These are phyloP conservation scores for Pythium oligandrum DNA, from an alignment of 352 stramenopile genomes.

Conservation along the genomic window DNA sequence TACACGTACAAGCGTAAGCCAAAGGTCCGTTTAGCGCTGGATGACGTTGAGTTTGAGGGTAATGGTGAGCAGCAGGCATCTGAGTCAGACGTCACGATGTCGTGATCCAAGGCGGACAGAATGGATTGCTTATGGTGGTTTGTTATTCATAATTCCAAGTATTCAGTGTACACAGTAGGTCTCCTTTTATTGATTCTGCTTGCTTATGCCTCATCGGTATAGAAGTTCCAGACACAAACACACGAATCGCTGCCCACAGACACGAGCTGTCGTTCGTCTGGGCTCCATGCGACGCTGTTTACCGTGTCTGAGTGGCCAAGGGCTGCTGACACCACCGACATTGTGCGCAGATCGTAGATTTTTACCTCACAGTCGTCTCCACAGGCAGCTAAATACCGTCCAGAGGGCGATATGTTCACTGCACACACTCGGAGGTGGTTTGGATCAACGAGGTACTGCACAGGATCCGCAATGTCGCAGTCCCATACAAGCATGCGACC, in stretches of 20 bases:
- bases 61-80: constrained; percentile 11
- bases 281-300: constrained; percentile 79
- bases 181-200: not conserved
- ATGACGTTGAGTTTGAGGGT: constrained; percentile 66
- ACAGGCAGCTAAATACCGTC: constrained; percentile 73
- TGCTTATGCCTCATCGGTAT: constrained; percentile 22
- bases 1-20: constrained; percentile 90
- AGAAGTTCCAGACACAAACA: constrained; percentile 92
- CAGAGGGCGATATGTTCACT: constrained; percentile 53
- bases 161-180: no score
- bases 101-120: no score
- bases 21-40: constrained; percentile 73
- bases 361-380: constrained; percentile 84
- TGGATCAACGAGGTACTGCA: constrained; percentile 44
- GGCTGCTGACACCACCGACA: constrained; percentile 43
- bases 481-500: constrained; percentile 88
- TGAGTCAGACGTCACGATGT: no score
- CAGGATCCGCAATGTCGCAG: constrained; percentile 82
- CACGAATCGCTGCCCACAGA: constrained; percentile 87
- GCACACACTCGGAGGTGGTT: constrained; percentile 36
- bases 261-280: constrained; percentile 90
- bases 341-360: constrained; percentile 51
- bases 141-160: not conserved
- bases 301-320: constrained; percentile 71
- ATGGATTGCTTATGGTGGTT: not conserved